Conservation (phyloP, 148 eudicot genomes). For the Camellia japonica region DNA sequence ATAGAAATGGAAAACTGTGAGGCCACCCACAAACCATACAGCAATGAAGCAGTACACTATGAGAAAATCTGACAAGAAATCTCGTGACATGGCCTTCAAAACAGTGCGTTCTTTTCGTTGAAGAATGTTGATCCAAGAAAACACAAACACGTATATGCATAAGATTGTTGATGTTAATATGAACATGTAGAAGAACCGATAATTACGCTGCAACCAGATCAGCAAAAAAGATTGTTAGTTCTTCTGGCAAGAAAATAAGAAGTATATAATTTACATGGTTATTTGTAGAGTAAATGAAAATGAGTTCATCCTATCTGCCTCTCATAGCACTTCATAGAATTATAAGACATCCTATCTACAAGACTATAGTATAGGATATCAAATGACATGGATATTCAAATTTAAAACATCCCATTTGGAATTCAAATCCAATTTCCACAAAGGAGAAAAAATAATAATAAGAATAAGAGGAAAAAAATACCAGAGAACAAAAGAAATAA, state of each 20-base stretch:
- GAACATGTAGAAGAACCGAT: conserved; percentile 79
- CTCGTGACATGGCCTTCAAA: conserved; percentile 56
- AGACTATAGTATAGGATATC: background rate
- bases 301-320: background rate
- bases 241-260: background rate
- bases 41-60: conserved; percentile 78
- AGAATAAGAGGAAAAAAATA: background rate
- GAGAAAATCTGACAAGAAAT: conserved; percentile 57
- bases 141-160: conserved; percentile 75
- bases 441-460: background rate
- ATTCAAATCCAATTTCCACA: background rate
- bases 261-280: background rate
- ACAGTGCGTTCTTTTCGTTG: conserved; percentile 30
- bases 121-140: conserved; percentile 60
- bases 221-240: conserved; percentile 12
- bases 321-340: background rate
- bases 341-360: background rate
- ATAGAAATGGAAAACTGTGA: conserved; percentile 76
- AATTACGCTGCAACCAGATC: conserved; percentile 74
- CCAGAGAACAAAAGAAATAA: background rate
- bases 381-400: background rate
- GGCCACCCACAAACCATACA: conserved; percentile 94
- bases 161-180: conserved; percentile 68
- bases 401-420: background rate
- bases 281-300: background rate